These are phyloP conservation scores for Suhomyces kunorum DNA, from an alignment of 1,139 yeast species.

Conservation along the genomic window DNA sequence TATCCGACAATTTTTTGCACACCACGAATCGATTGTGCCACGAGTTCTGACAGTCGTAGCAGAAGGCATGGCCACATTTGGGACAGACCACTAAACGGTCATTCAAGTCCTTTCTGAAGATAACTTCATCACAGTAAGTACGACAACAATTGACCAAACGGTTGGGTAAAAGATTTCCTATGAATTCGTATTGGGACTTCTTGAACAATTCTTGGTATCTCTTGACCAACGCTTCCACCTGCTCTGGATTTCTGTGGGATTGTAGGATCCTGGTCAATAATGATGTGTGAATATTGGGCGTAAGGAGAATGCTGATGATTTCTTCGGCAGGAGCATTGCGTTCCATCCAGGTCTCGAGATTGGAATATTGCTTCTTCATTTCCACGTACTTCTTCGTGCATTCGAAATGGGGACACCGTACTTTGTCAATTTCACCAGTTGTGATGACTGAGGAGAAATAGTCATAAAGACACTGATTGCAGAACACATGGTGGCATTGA, in stretches of 20 bases:
- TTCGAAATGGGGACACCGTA: slow-evolving; percentile 62
- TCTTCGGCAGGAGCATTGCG: slow-evolving; percentile 16
- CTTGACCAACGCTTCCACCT: slow-evolving; percentile 23
- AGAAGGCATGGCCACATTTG: slow-evolving; percentile 57
- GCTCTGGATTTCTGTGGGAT: slow-evolving; percentile 17
- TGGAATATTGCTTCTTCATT: slow-evolving; percentile 24
- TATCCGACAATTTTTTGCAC: slow-evolving; percentile 37
- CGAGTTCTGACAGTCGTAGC: slow-evolving; percentile 59
- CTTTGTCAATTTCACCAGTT: slow-evolving; percentile 53
- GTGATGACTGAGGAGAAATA: slow-evolving; percentile 49
- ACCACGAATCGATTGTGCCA: slow-evolving; percentile 63
- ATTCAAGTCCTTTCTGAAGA: slow-evolving; percentile 50
- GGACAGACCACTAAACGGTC: slow-evolving; percentile 57
- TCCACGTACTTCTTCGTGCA: slow-evolving; percentile 36
- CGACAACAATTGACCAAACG: slow-evolving; percentile 58
- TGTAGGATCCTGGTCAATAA: slow-evolving; percentile 32
- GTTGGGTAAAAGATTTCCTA: slow-evolving; percentile 48
- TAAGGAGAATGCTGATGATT: slow-evolving; percentile 29
- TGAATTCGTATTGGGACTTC: slow-evolving; percentile 45
- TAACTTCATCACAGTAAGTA: slow-evolving; percentile 40
- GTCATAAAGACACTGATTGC: slow-evolving; percentile 50
- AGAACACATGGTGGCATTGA: slow-evolving; percentile 56
- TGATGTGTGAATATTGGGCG: slow-evolving; percentile 36
- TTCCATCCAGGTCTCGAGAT: slow-evolving; percentile 23
- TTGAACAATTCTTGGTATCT: slow-evolving; percentile 43